Evolutionary conservation across 2,329 filamentous ascomycete genomes (phyloP).

Genomic region (Diaporthe longicolla): DNA sequence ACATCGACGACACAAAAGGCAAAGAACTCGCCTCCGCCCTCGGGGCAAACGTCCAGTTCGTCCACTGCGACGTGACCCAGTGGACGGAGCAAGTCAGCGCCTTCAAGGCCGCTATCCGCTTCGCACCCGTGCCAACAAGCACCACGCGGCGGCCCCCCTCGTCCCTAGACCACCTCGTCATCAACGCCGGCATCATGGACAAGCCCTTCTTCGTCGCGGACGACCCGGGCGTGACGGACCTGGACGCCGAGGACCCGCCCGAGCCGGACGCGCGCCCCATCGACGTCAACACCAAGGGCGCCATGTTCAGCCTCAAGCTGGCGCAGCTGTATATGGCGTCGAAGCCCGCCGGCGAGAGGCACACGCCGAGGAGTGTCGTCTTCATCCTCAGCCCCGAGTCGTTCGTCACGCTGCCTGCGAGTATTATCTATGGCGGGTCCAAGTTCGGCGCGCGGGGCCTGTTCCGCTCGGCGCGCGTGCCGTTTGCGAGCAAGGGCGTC

Average conservation of each 20-base stretch:
- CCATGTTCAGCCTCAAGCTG: conserved; percentile 33
- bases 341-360: neutral
- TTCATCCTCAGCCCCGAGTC: conserved; percentile 22
- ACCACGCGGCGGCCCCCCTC: neutral
- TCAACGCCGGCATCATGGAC: conserved; percentile 28
- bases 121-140: neutral
- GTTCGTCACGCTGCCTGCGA: conserved; percentile 8
- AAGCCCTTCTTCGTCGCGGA: conserved; percentile 14
- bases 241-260: conserved; percentile 21
- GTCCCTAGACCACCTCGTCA: conserved; percentile 22
- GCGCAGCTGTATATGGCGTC: conserved; percentile 27
- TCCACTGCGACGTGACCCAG: conserved; percentile 14
- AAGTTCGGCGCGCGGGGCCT: conserved; percentile 18
- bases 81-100: conserved; percentile 23
- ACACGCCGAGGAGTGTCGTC: conserved; percentile 6
- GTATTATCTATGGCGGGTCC: conserved; percentile 23
- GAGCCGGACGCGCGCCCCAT: conserved; percentile 26
- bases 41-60: neutral
- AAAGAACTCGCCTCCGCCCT: neutral
- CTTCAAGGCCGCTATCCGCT: conserved; percentile 30
- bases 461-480: conserved; percentile 8
- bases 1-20: conserved; percentile 15
- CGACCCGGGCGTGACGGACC: neutral
- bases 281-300: conserved; percentile 30
- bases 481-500: conserved; percentile 15